phyloP scores from a whole-genome alignment of 2,329 filamentous ascomycete species.

The Exophiala calicioides region DNA sequence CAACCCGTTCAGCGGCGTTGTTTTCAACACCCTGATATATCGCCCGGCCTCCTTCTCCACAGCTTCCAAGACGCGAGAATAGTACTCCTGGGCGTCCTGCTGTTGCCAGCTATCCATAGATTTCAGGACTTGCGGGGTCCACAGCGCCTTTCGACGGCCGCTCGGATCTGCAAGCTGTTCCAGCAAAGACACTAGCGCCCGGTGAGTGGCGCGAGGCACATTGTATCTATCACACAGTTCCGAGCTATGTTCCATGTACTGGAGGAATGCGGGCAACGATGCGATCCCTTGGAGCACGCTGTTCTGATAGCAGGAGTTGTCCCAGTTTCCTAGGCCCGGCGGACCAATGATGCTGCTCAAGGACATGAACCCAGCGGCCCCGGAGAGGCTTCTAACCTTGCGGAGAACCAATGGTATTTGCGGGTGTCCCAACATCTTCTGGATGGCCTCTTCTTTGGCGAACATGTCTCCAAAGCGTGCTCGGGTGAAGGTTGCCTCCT shows the following conservation, averaged over 20 bases:
- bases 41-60: constrained; percentile 74
- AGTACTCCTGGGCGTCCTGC: constrained; percentile 98
- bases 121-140: constrained; percentile 79
- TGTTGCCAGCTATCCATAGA: constrained; percentile 95
- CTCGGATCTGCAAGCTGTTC: constrained; percentile 64
- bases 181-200: constrained; percentile 66
- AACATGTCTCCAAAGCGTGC: constrained; percentile 40
- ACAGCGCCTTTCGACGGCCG: constrained; percentile 56
- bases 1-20: constrained; percentile 21
- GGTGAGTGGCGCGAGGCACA: constrained; percentile 45
- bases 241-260: constrained; percentile 41
- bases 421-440: constrained; percentile 62
- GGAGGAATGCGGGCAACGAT: constrained; percentile 69
- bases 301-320: constrained; percentile 98
- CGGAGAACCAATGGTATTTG: constrained; percentile 61
- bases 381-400: constrained; percentile 56
- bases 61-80: constrained; percentile 82
- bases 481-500: constrained; percentile 29
- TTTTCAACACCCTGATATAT: constrained; percentile 17
- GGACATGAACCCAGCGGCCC: constrained; percentile 50
- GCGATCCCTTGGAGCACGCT: constrained; percentile 86
- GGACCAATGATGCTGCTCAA: constrained; percentile 38
- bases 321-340: constrained; percentile 79
- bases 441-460: constrained; percentile 66
- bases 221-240: constrained; percentile 29